phyloP scores from a whole-genome alignment of 345 rosid species.

The Syzygium grande region DNA sequence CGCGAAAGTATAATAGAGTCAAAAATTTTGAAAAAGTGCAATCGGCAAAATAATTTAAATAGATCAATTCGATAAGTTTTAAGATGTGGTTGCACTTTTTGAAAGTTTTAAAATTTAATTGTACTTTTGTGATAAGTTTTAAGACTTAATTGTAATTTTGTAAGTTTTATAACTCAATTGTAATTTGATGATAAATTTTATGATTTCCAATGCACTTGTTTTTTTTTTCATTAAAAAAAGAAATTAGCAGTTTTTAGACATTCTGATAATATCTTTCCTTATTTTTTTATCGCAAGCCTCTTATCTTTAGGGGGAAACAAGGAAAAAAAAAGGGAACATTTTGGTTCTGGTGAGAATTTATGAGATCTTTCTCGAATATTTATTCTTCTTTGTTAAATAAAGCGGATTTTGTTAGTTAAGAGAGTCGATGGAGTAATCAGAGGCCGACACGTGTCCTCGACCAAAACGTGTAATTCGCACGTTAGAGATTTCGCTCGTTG shows the following conservation, averaged over 20 bases:
- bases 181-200: no score
- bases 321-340: not conserved
- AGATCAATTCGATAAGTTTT: no score
- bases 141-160: no score
- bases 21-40: no score
- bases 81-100: no score
- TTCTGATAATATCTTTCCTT: not conserved
- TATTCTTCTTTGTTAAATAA: not conserved
- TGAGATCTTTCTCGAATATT: not conserved
- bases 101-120: no score
- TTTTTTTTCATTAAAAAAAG: not conserved
- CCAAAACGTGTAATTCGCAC: not conserved
- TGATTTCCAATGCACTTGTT: not conserved
- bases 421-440: not conserved
- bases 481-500: not conserved
- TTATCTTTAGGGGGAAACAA: accelerated
- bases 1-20: no score
- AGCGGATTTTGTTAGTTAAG: not conserved
- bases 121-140: no score
- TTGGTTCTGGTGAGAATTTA: not conserved
- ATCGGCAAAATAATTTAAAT: no score
- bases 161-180: no score
- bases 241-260: not conserved
- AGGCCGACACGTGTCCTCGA: not conserved
- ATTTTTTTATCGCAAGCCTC: not conserved